Conservation (phyloP, 2,329 filamentous ascomycete genomes). For the Harringtonia aguacate region DNA sequence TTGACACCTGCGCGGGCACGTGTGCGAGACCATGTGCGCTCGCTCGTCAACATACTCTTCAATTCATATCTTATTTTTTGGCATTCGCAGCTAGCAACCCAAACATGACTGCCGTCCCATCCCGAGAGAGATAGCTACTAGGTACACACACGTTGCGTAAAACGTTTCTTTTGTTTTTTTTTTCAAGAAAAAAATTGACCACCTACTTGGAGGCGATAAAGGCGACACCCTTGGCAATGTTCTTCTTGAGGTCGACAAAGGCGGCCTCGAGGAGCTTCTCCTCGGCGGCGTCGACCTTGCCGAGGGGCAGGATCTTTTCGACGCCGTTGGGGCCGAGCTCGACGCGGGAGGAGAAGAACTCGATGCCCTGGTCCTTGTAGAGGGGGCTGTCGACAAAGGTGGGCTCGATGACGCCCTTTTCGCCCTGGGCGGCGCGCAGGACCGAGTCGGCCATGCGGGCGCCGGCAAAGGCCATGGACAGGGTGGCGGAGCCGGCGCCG, state of each 20-base stretch:
- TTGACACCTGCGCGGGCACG: no score
- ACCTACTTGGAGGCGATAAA: conserved; percentile 50
- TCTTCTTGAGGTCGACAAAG: conserved; percentile 79
- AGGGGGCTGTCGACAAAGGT: conserved; percentile 95
- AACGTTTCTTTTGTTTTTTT: no score
- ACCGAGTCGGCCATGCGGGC: conserved; percentile 77
- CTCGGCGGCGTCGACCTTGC: conserved; percentile 76
- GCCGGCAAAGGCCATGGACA: conserved; percentile 98
- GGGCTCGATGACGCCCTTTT: conserved; percentile 92
- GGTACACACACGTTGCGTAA: no score
- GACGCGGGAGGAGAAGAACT: conserved; percentile 93
- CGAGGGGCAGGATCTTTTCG: conserved; percentile 82
- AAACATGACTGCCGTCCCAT: no score
- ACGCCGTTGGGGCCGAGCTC: conserved; percentile 95
- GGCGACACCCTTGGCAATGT: conserved; percentile 81
- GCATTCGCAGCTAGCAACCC: no score
- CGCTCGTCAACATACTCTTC: no score
- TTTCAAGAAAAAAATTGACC: no score
- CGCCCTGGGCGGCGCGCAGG: conserved; percentile 82
- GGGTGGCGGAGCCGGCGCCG: conserved; percentile 89
- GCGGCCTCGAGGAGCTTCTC: conserved; percentile 79
- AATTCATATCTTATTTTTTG: no score
- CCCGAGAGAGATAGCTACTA: no score
- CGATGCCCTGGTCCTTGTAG: conserved; percentile 96
- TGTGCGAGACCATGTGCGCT: no score